Evolutionary conservation across 2,329 filamentous ascomycete species (phyloP).

Genomic region (Fusarium heterosporum): DNA sequence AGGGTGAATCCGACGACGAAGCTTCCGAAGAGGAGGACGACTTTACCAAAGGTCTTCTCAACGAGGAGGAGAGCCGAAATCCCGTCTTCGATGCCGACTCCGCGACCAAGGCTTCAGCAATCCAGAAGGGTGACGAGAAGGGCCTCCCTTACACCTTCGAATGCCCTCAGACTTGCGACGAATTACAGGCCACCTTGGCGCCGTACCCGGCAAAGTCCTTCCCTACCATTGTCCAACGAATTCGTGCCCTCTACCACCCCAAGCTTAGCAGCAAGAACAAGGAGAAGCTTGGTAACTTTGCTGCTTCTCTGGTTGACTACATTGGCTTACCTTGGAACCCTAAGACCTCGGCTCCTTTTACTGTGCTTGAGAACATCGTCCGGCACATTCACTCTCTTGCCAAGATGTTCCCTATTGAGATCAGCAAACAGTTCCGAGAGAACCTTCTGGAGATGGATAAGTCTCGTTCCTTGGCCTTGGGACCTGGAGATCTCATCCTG

Average conservation of each 20-base stretch:
- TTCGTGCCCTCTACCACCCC: constrained; percentile 91
- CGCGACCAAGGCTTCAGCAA: constrained; percentile 52
- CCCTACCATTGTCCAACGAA: constrained; percentile 85
- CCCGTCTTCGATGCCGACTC: constrained; percentile 63
- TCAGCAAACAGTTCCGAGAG: constrained; percentile 81
- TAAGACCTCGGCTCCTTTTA: constrained; percentile 66
- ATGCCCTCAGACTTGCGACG: constrained; percentile 82
- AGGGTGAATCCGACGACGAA: constrained; percentile 56
- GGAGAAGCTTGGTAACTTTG: constrained; percentile 77
- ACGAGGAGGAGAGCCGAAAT: constrained; percentile 66
- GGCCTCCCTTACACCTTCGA: constrained; percentile 85
- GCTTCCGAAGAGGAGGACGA: constrained; percentile 62
- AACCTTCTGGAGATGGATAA: constrained; percentile 71
- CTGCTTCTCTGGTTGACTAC: constrained; percentile 73
- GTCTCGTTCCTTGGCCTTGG: constrained; percentile 63
- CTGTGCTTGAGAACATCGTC: constrained; percentile 80
- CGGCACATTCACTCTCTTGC: constrained; percentile 94
- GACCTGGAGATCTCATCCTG: constrained; percentile 80
- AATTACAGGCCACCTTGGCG: constrained; percentile 76
- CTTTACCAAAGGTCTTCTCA: constrained; percentile 76
- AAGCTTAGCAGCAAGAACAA: constrained; percentile 89
- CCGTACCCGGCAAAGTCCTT: constrained; percentile 72
- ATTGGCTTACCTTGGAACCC: constrained; percentile 62
- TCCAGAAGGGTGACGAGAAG: constrained; percentile 60
- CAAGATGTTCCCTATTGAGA: constrained; percentile 83